Base-by-base conservation (phyloP, 2,329 filamentous ascomycete genomes). In the Penicillium decumbens region DNA sequence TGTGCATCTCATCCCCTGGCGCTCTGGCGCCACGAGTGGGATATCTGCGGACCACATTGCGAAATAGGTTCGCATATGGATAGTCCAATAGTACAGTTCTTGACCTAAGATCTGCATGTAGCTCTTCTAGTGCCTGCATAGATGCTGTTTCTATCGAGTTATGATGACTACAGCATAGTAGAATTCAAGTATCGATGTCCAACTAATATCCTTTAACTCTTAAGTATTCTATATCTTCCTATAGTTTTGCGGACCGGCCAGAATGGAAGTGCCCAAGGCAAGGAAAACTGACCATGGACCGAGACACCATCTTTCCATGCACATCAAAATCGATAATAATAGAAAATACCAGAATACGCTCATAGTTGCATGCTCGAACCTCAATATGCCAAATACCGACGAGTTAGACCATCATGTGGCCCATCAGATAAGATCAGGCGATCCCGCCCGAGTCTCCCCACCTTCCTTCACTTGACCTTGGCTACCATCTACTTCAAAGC, bases 391-490 rank as follows among this genome's bases (percentile, higher is more conserved):
- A 9, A 28, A 9, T 1, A 3, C 27, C 27, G 27, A 3, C 1
- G 9, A 10, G 27, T 28, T 3, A 9, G 27, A 27, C 12, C 23
- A 41, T 38, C 23, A 15, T n/a, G 25, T 61, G 55, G 55, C 43
- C 27, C 33, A 69, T 69, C 66, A 60, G 66, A 69, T 69, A 68
- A 69, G 66, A 69, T 68, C 59, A 57, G 54, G 48, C 55, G 53
- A 60, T 15, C 15, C 47, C 13, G 6, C 32, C 18, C 41, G 42
- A 35, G 35, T 53, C 54, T 54, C 35, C 24, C 27, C 37, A 23
- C 4, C n/a, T 35, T 43, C 37, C 37, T 45, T 37, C 44, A 43
- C 20, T 46, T 43, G 43, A 30, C 38, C 41, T 43, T 42, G 43
- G 13, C 20, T 23, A 3, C 20, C 20, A 23, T 23, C 20, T 23